Evolutionary conservation across 1,139 yeast genomes (phyloP), one percentile per base, ranked within the genome.

Genomic region (Nakaseomyces glabratus): DNA sequence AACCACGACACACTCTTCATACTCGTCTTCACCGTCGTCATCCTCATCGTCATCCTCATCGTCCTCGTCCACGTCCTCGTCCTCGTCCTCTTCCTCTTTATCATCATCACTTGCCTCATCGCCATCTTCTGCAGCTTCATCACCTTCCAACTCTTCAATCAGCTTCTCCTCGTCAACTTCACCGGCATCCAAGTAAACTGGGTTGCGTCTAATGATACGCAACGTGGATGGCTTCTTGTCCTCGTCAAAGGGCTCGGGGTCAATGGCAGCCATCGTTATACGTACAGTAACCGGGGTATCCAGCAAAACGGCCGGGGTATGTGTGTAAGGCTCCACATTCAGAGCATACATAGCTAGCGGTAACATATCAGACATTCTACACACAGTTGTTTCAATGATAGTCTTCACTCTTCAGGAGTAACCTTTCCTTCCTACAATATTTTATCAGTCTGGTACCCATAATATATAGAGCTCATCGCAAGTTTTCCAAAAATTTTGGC

Each of bases 241-340:
- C 55, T 82, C 82, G 55, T 82, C 93, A 53, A 82, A 85, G 42
- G 75, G 72, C 55, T 76, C 82, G 44, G 95, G 94, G 63, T 90
- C 96, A 54, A 90, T 71, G 41, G 98, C 94, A 48, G 96, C 98
- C 72, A 90, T 73, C 39, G 97, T 88, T 55, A 90, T 62, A 63
- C 94, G 82, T 49, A 90, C 75, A 46, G 96, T 79, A 47, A 82
- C 80, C 36, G 96, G 95, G 58, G 76, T 77, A 43, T 82, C 93
- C 39, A 78, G 81, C 48, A 79, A 82, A 56, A 82, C 75, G 45
- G 96, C 95, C 42, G 88, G 86, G 34, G 76, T 76, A 47, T 95
- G 94, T 49, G 72, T 66, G 57, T 81, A 90, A 53, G 98, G 97
- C 61, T 72, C 68, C 46, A 88, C 72, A 48, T 82, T 85, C 63